Base-by-base conservation (phyloP, 257 asterid genomes). In the Plantago ovata region DNA sequence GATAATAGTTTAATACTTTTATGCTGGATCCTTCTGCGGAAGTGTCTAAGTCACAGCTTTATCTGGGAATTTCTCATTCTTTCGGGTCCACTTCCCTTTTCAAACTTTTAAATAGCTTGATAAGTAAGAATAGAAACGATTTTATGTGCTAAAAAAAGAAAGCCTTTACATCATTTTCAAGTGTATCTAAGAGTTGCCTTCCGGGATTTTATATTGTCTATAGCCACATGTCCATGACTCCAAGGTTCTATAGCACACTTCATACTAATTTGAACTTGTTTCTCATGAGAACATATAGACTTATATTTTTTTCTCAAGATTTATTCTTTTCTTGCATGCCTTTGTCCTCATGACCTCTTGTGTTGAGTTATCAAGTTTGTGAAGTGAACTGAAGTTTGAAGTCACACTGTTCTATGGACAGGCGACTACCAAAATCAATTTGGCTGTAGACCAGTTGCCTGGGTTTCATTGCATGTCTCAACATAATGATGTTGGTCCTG, bases 381-480 rank as follows among this genome's bases (percentile, higher is more conserved):
- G 38, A 51, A 18, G 6, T 56, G 39, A 21, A 59, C 62, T 55
- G 70, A 64, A 45, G 20, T 53, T 63, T 44, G 67, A 45, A 66
- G 16, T 61, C 43, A 19, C 41, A 32, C 38, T 62, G 62, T 60
- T 71, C 55, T 56, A 53, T 80, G 71, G 62, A 72, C 78, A 92
- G 98, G 95, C 96, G 56, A 84, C 95, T 45, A 88, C 98, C 38
- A 92, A 92, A 69, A 85, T 92, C 76, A 92, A 92, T 71, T 58
- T 92, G 84, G 98, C 98, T 19, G 89, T 88, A 63, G 83, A 77
- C 62, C 62, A 51, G 64, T 71, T 92, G 74, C 98, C 98, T 38
- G 89, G 76, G 54, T 92, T 92, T 58, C 83, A 86, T 83, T 92
- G 90, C 89, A 77, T 79, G 69, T 69, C 70, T 74, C 71, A 65